Percentiles rank a stretch among this genome's conserved stretches.
These are phyloP conservation scores for Baudoinia panamericana DNA, from an alignment of 495 filamentous ascomycete species.

Conservation along the genomic window DNA sequence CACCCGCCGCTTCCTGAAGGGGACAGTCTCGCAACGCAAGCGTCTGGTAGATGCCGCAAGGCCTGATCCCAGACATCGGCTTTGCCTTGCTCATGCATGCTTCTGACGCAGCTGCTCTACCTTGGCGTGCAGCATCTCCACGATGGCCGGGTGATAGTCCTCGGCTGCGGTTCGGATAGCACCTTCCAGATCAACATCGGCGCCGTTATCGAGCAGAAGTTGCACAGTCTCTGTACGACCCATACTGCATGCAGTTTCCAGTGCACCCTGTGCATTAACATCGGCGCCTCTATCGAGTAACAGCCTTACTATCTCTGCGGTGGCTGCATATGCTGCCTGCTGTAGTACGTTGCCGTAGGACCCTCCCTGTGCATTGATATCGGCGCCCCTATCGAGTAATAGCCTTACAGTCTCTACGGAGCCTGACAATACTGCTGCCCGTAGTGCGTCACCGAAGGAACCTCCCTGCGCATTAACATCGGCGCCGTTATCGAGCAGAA, in stretches of 20 bases:
- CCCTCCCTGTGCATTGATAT: conserved; percentile 8
- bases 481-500: conserved; percentile 6
- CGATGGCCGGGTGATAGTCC: conserved; percentile 1
- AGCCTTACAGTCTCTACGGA: conserved; percentile 1
- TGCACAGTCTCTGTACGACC: conserved; percentile 6
- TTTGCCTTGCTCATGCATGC: too few relatives aligned
- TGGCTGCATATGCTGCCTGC: background rate
- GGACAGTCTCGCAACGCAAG: too few relatives aligned
- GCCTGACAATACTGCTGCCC: background rate
- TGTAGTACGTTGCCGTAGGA: conserved; percentile 3
- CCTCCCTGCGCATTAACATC: too few relatives aligned
- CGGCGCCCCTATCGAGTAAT: conserved; percentile 8
- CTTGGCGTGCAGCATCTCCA: background rate
- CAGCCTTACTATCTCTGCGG: conserved; percentile 5
- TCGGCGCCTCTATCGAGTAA: conserved; percentile 14
- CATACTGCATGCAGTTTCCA: conserved; percentile 6
- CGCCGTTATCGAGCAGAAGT: background rate
- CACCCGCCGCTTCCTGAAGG: too few relatives aligned
- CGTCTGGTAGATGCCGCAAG: too few relatives aligned
- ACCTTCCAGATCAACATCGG: conserved; percentile 12
- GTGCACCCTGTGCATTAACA: conserved; percentile 14
- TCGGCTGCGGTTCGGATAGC: conserved; percentile 11
- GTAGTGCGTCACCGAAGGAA: background rate
- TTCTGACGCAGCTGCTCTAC: too few relatives aligned
- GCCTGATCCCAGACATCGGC: too few relatives aligned